A percentile compares a stretch with the other conserved stretches of the same genome.
These are phyloP conservation scores for Botryobasidium botryosum DNA, from an alignment of 768 basidiomycete genomes.

Conservation along the genomic window DNA sequence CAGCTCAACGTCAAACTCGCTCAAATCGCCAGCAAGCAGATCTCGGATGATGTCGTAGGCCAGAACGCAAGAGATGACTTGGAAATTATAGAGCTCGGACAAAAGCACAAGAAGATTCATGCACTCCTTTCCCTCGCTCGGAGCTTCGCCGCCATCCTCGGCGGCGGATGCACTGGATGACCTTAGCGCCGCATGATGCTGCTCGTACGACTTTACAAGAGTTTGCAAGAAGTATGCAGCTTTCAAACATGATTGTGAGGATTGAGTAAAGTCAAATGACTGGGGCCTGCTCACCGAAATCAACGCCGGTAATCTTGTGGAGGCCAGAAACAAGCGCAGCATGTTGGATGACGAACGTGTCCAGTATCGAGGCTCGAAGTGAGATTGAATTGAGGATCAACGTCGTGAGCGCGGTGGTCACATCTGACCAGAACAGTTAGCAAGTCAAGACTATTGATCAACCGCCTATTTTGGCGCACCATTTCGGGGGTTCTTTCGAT, in stretches of 20 bases:
- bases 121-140: slow-evolving; percentile 59
- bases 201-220: slow-evolving; percentile 49
- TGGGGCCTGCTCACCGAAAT: slow-evolving; percentile 49
- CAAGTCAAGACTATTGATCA: not conserved
- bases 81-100: slow-evolving; percentile 91
- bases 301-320: slow-evolving; percentile 66
- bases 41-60: slow-evolving; percentile 78
- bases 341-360: slow-evolving; percentile 79
- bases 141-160: not conserved
- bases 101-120: slow-evolving; percentile 76
- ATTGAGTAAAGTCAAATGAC: not conserved
- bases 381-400: slow-evolving; percentile 68
- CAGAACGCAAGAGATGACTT: slow-evolving; percentile 76
- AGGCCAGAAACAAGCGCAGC: slow-evolving; percentile 71
- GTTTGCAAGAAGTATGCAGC: slow-evolving; percentile 74
- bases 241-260: slow-evolving; percentile 18
- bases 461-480: slow-evolving; percentile 29
- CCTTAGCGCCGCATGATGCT: slow-evolving; percentile 26
- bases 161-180: not conserved
- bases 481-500: slow-evolving; percentile 59
- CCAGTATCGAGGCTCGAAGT: slow-evolving; percentile 61
- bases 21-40: slow-evolving; percentile 44
- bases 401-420: slow-evolving; percentile 58
- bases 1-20: slow-evolving; percentile 73
- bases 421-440: slow-evolving; percentile 33